Evolutionary conservation across 768 basidiomycete genomes (phyloP).

Genomic region (Rhodotorula kratochvilovae): DNA sequence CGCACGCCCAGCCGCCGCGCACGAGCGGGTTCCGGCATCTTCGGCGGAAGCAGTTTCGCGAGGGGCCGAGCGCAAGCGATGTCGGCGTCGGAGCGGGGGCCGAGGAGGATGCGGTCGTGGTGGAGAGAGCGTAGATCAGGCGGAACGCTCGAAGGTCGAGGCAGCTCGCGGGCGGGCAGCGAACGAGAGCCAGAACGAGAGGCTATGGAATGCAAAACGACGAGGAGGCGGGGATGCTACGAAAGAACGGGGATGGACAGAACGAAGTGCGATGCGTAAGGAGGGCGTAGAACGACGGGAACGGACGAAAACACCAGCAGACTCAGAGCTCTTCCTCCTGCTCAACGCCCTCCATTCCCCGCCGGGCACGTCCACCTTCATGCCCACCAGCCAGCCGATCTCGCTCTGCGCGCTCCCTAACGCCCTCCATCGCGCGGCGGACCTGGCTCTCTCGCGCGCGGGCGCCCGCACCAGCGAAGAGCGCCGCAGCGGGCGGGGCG

Average conservation of each 20-base stretch:
- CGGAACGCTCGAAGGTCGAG: too few species aligned
- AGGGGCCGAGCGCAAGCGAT: too few species aligned
- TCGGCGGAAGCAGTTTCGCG: too few species aligned
- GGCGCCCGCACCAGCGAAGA: not conserved
- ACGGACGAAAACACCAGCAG: not conserved
- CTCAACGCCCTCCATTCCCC: slow-evolving; percentile 18
- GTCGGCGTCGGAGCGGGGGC: too few species aligned
- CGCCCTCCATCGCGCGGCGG: slow-evolving; percentile 36
- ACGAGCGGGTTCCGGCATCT: too few species aligned
- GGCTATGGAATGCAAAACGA: not conserved
- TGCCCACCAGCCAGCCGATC: slow-evolving; percentile 41
- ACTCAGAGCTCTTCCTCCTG: slow-evolving; percentile 10
- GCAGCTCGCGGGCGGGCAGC: too few species aligned
- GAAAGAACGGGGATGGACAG: not conserved
- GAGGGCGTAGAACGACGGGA: not conserved
- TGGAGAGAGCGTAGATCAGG: too few species aligned
- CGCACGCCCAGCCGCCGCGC: too few species aligned
- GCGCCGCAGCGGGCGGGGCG: not conserved
- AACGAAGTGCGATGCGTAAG: not conserved
- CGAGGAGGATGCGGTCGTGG: too few species aligned
- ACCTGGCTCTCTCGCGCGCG: not conserved
- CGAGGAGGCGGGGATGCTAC: not conserved
- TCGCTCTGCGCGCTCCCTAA: slow-evolving; percentile 40
- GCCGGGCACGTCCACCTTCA: not conserved
- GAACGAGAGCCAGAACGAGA: not conserved